phyloP scores from a whole-genome alignment of 257 asterid species.

The Ophiorrhiza pumila region DNA sequence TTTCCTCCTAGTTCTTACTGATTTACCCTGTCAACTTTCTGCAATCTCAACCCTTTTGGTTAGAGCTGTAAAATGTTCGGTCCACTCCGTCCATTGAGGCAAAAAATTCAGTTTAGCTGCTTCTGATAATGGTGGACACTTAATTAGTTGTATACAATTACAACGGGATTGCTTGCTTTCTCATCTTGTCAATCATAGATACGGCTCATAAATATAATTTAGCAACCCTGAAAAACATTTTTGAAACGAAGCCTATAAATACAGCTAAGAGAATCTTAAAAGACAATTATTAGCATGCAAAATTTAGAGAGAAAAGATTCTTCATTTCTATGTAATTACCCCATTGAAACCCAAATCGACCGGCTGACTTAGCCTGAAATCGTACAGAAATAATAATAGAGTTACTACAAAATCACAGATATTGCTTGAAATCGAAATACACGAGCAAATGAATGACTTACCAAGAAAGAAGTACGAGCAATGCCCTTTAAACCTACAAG shows the following conservation, averaged over 20 bases:
- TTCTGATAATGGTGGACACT: too few species aligned
- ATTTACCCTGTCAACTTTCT: not conserved
- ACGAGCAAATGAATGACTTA: conserved; percentile 25
- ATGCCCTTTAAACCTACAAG: conserved; percentile 59
- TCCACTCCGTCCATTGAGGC: too few species aligned
- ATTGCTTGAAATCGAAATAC: not conserved
- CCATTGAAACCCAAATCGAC: conserved; percentile 55
- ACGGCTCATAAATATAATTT: too few species aligned
- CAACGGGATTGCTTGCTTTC: too few species aligned
- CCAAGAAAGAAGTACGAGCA: conserved; percentile 51
- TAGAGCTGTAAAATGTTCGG: too few species aligned
- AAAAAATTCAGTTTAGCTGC: too few species aligned
- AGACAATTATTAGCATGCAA: not conserved
- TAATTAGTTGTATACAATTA: too few species aligned
- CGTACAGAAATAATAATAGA: not conserved
- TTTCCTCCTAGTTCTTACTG: not conserved
- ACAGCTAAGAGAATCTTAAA: not conserved
- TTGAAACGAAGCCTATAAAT: not conserved
- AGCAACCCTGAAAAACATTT: too few species aligned
- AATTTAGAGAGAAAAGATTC: not conserved
- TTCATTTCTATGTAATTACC: conserved; percentile 38
- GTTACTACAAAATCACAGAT: not conserved
- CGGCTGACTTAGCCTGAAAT: conserved; percentile 62
- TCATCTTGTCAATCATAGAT: too few species aligned
- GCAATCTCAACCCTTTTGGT: too few species aligned